phyloP scores from a whole-genome alignment of 2,329 filamentous ascomycete species.

The Chaetoscypha palmicola region DNA sequence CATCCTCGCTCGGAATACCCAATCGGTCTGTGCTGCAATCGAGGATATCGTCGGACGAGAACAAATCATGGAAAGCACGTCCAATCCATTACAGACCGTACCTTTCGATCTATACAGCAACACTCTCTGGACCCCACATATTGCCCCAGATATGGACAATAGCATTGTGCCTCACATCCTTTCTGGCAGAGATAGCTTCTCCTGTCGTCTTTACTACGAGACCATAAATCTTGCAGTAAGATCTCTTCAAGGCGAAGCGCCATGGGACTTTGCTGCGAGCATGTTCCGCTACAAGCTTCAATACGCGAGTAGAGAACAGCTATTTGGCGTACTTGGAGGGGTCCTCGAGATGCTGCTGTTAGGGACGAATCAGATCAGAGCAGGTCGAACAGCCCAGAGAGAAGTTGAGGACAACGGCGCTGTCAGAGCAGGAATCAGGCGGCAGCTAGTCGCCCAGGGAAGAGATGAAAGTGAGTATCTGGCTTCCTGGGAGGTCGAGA shows the following conservation, averaged over 20 bases:
- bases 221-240: conserved; percentile 8
- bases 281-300: conserved; percentile 14
- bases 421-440: conserved; percentile 6
- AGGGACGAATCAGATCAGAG: conserved; percentile 6
- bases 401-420: background rate
- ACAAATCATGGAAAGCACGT: background rate
- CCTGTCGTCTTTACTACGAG: conserved; percentile 17
- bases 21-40: background rate
- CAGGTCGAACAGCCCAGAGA: background rate
- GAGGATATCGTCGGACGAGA: background rate
- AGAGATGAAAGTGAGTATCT: conserved; percentile 10
- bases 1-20: background rate
- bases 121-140: background rate
- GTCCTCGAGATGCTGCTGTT: conserved; percentile 15
- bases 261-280: conserved; percentile 1
- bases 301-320: background rate
- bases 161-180: conserved; percentile 14
- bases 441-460: conserved; percentile 4
- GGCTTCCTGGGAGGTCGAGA: conserved; percentile 13
- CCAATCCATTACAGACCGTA: background rate
- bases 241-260: conserved; percentile 6
- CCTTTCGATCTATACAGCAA: conserved; percentile 2
- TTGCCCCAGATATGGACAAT: background rate
- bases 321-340: conserved; percentile 2
- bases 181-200: conserved; percentile 15